phyloP scores from a whole-genome alignment of 306 rosid species.

The Prunus armeniaca region DNA sequence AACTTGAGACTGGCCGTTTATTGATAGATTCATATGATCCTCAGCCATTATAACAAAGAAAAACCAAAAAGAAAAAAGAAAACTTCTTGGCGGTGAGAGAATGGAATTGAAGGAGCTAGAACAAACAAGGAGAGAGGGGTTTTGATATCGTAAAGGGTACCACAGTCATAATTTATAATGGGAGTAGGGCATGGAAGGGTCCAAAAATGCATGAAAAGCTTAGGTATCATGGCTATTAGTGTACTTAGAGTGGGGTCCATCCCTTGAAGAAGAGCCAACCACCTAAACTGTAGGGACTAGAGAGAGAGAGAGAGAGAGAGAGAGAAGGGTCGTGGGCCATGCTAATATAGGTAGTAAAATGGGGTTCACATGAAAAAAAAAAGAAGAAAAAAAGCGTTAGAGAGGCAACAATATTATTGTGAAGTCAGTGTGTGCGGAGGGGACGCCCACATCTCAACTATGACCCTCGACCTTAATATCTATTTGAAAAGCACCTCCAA shows the following conservation, averaged over 20 bases:
- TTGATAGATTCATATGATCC: constrained; percentile 44
- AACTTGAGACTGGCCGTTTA: constrained; percentile 55
- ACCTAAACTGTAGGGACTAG: constrained; percentile 29
- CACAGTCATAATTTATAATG: constrained; percentile 52
- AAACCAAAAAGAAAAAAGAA: background rate
- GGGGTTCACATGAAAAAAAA: constrained; percentile 14
- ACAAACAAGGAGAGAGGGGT: constrained; percentile 4
- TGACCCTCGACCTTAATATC: constrained; percentile 60
- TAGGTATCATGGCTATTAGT: constrained; percentile 43
- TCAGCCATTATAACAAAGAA: constrained; percentile 5
- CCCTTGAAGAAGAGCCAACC: constrained; percentile 41
- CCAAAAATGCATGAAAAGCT: constrained; percentile 51
- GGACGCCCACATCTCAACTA: constrained; percentile 48
- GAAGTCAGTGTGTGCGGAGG: constrained; percentile 37
- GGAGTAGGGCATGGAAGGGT: constrained; percentile 33
- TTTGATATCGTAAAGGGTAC: constrained; percentile 20
- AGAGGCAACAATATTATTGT: constrained; percentile 25
- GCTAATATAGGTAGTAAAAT: constrained; percentile 8
- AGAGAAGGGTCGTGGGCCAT: background rate
- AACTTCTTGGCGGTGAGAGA: background rate
- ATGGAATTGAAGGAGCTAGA: background rate
- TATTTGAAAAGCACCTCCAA: constrained; percentile 39
- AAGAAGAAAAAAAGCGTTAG: constrained; percentile 21
- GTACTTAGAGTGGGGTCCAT: constrained; percentile 45
- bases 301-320: background rate